These are phyloP conservation scores for Neurospora terricola DNA, from an alignment of 495 filamentous ascomycete species.

Conservation along the genomic window DNA sequence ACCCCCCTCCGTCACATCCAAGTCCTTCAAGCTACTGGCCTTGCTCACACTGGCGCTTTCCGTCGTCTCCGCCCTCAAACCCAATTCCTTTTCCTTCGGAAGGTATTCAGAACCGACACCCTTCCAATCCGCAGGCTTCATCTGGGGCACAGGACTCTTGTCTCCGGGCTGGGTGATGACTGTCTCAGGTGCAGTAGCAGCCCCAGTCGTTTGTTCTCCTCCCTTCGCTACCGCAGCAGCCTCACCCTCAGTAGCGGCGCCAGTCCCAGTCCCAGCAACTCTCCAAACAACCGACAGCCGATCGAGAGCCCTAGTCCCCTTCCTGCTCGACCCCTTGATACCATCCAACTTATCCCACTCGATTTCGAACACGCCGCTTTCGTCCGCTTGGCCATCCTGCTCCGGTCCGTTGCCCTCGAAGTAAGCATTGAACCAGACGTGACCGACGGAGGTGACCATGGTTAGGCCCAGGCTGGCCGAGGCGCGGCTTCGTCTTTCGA, in stretches of 20 bases:
- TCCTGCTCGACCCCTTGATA: slow-evolving; percentile 65
- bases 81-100: slow-evolving; percentile 49
- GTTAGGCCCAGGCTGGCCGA: slow-evolving; percentile 68
- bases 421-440: slow-evolving; percentile 93
- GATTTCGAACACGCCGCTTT: slow-evolving; percentile 46
- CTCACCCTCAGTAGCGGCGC: neutral
- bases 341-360: slow-evolving; percentile 54
- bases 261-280: slow-evolving; percentile 8
- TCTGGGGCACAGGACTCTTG: slow-evolving; percentile 57
- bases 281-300: slow-evolving; percentile 81
- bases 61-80: slow-evolving; percentile 50
- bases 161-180: slow-evolving; percentile 49
- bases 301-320: slow-evolving; percentile 75
- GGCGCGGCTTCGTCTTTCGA: slow-evolving; percentile 62
- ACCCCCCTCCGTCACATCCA: slow-evolving; percentile 4
- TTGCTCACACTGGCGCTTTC: slow-evolving; percentile 55
- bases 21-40: slow-evolving; percentile 39
- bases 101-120: slow-evolving; percentile 37
- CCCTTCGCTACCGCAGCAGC: slow-evolving; percentile 8
- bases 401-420: slow-evolving; percentile 78
- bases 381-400: slow-evolving; percentile 34
- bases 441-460: slow-evolving; percentile 85
- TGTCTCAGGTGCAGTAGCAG: slow-evolving; percentile 13
- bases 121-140: slow-evolving; percentile 61
- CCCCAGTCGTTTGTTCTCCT: neutral